These are phyloP conservation scores for Solanum chacoense DNA, from an alignment of 305 asterid genomes.

Conservation along the genomic window DNA sequence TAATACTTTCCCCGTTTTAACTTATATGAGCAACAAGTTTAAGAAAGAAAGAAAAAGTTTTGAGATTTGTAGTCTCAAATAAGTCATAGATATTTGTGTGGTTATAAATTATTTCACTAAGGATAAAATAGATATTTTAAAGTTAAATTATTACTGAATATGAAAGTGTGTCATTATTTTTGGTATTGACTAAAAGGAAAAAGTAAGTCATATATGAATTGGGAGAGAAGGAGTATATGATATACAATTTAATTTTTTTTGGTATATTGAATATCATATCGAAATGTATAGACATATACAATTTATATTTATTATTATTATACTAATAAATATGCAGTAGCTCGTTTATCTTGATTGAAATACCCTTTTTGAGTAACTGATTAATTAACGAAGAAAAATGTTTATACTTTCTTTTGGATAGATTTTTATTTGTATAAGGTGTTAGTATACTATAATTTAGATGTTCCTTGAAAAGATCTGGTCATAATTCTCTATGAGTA, in stretches of 20 bases:
- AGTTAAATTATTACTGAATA: too few species aligned
- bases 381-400: neutral
- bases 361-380: neutral
- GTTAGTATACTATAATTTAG: neutral
- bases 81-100: too few species aligned
- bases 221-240: neutral
- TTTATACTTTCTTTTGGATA: neutral
- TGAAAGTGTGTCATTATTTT: neutral
- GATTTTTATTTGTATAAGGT: neutral
- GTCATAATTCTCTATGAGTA: neutral
- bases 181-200: too few species aligned
- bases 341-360: neutral
- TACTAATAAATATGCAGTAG: neutral
- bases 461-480: rapidly evolving
- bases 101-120: too few species aligned
- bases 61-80: too few species aligned
- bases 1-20: too few species aligned
- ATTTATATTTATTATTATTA: neutral
- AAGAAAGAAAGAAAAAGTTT: too few species aligned
- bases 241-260: neutral
- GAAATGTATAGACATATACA: neutral
- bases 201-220: neutral
- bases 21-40: too few species aligned
- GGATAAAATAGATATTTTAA: neutral
- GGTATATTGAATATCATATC: neutral